A percentile compares a stretch with the other conserved stretches of the same genome.
These are phyloP conservation scores for Boletus smithii DNA, from an alignment of 1,284 basidiomycete species.

Conservation along the genomic window DNA sequence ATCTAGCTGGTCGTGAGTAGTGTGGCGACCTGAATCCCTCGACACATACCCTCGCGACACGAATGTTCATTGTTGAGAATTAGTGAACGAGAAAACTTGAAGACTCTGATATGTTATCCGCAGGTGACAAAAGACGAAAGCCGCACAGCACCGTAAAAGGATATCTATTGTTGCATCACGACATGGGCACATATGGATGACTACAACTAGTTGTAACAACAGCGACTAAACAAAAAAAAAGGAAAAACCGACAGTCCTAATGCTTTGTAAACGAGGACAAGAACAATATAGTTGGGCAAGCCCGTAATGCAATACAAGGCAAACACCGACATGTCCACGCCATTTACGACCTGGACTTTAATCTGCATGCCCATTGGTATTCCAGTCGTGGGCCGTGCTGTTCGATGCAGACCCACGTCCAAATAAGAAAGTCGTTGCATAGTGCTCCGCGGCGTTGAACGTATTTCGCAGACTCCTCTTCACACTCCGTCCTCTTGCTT, in stretches of 20 bases:
- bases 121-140: no score
- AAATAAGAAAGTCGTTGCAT: conserved; percentile 61
- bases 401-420: conserved; percentile 39
- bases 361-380: conserved; percentile 21
- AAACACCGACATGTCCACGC: conserved; percentile 4
- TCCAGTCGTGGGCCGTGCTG: conserved; percentile 21
- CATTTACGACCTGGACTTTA: conserved; percentile 27
- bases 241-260: conserved; percentile 13
- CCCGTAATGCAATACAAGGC: conserved; percentile 9
- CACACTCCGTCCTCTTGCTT: conserved; percentile 53
- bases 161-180: conserved; percentile 1
- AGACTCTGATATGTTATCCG: no score
- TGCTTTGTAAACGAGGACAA: conserved; percentile 11
- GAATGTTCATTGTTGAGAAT: conserved; percentile 55
- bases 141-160: conserved; percentile 13
- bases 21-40: neutral
- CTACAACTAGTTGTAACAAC: conserved; percentile 30
- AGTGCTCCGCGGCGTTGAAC: conserved; percentile 63
- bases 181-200: conserved; percentile 17
- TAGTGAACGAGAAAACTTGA: no score
- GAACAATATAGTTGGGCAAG: conserved; percentile 6
- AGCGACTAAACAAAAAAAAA: conserved; percentile 13
- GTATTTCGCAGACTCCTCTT: conserved; percentile 64
- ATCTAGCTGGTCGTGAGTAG: conserved; percentile 36
- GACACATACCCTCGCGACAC: conserved; percentile 49